A percentile compares a stretch with the other conserved stretches of the same genome.
phyloP scores from a whole-genome alignment of 2,329 filamentous ascomycete genomes.

The Gaeumannomyces tritici region DNA sequence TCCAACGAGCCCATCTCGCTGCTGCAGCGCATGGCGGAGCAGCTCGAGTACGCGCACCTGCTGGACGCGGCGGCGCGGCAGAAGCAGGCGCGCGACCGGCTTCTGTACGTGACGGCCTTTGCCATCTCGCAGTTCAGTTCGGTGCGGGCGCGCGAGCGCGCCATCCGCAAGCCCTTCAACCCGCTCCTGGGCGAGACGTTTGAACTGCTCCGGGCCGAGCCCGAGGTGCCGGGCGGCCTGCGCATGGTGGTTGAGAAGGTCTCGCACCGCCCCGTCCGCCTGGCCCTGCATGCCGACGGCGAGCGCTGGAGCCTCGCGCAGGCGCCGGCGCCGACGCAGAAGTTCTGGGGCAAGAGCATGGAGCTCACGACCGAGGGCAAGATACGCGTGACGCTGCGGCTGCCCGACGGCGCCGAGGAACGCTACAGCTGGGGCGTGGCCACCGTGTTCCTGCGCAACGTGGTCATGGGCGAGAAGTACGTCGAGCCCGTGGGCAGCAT shows the following conservation, averaged over 20 bases:
- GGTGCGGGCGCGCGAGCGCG: conserved; percentile 75
- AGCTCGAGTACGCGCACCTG: conserved; percentile 81
- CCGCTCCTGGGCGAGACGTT: conserved; percentile 93
- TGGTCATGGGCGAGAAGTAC: conserved; percentile 97
- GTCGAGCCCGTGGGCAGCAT: conserved; percentile 89
- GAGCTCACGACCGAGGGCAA: conserved; percentile 91
- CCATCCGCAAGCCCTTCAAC: conserved; percentile 94
- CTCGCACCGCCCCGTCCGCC: conserved; percentile 79
- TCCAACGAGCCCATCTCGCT: conserved; percentile 88
- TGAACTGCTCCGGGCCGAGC: conserved; percentile 80
- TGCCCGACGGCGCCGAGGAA: conserved; percentile 55
- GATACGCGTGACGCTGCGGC: conserved; percentile 62
- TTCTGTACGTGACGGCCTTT: conserved; percentile 82
- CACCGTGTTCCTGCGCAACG: conserved; percentile 86
- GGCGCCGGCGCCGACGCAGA: conserved; percentile 80
- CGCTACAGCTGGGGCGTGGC: conserved; percentile 82
- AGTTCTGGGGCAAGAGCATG: conserved; percentile 97
- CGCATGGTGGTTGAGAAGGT: conserved; percentile 94
- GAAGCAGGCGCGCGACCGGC: conserved; percentile 53
- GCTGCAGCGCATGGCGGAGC: conserved; percentile 80
- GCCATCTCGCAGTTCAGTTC: conserved; percentile 80
- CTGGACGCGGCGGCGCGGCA: conserved; percentile 65
- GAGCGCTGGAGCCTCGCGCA: conserved; percentile 80
- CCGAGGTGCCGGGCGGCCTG: conserved; percentile 67
- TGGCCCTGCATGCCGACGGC: conserved; percentile 89